Conservation (phyloP, 768 basidiomycete genomes). For the Floccularia luteovirens region DNA sequence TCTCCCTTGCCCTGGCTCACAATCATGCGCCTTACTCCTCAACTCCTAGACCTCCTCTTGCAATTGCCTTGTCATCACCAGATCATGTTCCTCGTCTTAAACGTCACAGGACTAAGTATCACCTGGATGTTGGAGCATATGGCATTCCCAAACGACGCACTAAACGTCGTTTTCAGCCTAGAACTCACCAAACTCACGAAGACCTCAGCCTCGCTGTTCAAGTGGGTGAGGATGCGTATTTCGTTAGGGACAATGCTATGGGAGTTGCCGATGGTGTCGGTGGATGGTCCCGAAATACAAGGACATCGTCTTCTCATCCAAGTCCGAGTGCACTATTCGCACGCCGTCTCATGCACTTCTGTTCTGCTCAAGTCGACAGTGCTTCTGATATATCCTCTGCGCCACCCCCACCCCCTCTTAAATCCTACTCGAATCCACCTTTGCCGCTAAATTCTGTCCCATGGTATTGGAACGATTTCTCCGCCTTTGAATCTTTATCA, state of each 20-base stretch:
- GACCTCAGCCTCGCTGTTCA: conserved; percentile 51
- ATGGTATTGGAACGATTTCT: conserved; percentile 6
- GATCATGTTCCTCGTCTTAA: conserved; percentile 18
- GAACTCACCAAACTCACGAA: conserved; percentile 16
- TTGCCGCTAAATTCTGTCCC: conserved; percentile 15
- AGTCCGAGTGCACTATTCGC: conserved; percentile 55
- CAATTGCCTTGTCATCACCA: conserved; percentile 16
- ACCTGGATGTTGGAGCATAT: conserved; percentile 73
- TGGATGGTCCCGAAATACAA: conserved; percentile 62
- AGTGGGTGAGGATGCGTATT: conserved; percentile 92
- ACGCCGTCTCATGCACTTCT: conserved; percentile 80
- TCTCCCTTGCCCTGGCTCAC: conserved; percentile 23
- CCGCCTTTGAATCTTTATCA: conserved; percentile 6
- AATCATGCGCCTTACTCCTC: conserved; percentile 18
- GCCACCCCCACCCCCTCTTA: conserved; percentile 4
- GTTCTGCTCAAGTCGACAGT: conserved; percentile 50
- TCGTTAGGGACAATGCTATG: conserved; percentile 75
- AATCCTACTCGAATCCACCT: conserved; percentile 9
- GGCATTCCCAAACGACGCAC: conserved; percentile 64
- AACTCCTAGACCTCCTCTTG: conserved; percentile 18
- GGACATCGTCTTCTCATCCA: conserved; percentile 20
- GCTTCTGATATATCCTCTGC: conserved; percentile 8
- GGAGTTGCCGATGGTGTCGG: conserved; percentile 96
- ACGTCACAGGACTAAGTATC: conserved; percentile 25
- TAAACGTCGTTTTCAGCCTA: conserved; percentile 8